Percentiles rank a stretch among this genome's conserved stretches.
Conservation (phyloP, 2,329 filamentous ascomycete genomes). For the Sporothrix mexicana region DNA sequence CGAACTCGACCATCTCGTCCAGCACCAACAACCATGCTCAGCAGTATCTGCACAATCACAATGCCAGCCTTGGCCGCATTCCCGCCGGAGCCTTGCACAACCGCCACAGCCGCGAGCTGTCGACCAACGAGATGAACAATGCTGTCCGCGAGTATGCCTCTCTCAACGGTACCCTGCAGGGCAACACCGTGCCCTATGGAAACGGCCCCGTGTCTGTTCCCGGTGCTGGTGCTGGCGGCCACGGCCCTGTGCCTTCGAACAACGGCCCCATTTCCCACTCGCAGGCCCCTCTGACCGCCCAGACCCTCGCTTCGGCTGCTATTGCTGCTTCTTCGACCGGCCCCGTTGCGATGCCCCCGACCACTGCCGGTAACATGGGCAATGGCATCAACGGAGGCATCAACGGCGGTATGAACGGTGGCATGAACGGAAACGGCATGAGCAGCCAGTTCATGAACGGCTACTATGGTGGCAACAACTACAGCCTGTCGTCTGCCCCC, state of each 20-base stretch:
- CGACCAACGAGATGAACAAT: conserved; percentile 51
- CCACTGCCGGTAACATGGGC: conserved; percentile 37
- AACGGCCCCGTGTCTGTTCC: conserved; percentile 57
- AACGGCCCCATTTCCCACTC: conserved; percentile 39
- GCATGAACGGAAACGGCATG: no score
- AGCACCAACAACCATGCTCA: conserved; percentile 65
- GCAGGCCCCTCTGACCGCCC: conserved; percentile 38
- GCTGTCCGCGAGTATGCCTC: conserved; percentile 60
- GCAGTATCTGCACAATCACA: conserved; percentile 76
- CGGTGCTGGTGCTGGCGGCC: conserved; percentile 49
- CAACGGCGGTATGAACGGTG: no score
- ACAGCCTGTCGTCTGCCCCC: conserved; percentile 31
- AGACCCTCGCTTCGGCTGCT: conserved; percentile 40
- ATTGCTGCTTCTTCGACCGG: conserved; percentile 40
- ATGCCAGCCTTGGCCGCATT: conserved; percentile 80
- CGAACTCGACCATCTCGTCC: conserved; percentile 52
- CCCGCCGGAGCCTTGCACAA: conserved; percentile 68
- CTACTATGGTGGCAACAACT: conserved; percentile 40
- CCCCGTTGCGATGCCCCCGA: conserved; percentile 30
- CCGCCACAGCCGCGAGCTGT: conserved; percentile 76
- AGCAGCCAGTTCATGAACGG: conserved; percentile 41
- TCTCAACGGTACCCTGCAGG: conserved; percentile 76
- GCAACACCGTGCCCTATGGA: conserved; percentile 79
- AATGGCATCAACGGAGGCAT: no score
- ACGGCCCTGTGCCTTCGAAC: conserved; percentile 51